A percentile compares a stretch with the other conserved stretches of the same genome.
phyloP scores from a whole-genome alignment of 495 filamentous ascomycete genomes.

The Penicillium chermesinum region DNA sequence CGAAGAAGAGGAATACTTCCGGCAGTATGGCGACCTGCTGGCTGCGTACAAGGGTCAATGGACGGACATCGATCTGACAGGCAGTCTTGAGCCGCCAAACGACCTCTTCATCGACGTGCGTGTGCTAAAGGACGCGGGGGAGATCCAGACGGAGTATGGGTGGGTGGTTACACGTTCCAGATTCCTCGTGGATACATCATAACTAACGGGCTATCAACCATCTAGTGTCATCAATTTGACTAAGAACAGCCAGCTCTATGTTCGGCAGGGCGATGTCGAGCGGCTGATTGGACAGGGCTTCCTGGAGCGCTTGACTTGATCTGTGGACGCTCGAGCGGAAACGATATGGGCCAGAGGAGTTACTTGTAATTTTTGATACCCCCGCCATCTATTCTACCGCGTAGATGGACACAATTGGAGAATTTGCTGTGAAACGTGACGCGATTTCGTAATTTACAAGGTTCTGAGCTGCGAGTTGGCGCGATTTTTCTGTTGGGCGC shows the following conservation, averaged over 20 bases:
- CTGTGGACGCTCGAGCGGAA: no score
- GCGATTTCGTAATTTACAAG: not conserved
- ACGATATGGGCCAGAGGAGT: no score
- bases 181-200: no score
- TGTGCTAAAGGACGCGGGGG: slow-evolving; percentile 93
- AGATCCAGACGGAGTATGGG: slow-evolving; percentile 99
- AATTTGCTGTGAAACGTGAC: no score
- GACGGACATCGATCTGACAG: slow-evolving; percentile 97
- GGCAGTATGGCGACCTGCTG: slow-evolving; percentile 85
- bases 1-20: slow-evolving; percentile 95
- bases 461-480: not conserved
- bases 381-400: not conserved
- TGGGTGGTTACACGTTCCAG: slow-evolving; percentile 48
- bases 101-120: slow-evolving; percentile 98
- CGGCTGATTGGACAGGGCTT: slow-evolving; percentile 95
- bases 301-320: slow-evolving; percentile 82
- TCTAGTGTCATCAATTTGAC: slow-evolving; percentile 87
- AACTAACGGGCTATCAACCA: no score
- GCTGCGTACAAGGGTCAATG: slow-evolving; percentile 97
- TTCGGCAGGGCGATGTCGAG: slow-evolving; percentile 94
- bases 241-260: slow-evolving; percentile 97
- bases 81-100: slow-evolving; percentile 85
- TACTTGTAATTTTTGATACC: slow-evolving; percentile 12
- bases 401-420: no score
- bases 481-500: no score